Evolutionary conservation across 1,284 basidiomycete genomes (phyloP), one percentile per base, ranked within the genome.

Genomic region (Fomitopsis pinicola): DNA sequence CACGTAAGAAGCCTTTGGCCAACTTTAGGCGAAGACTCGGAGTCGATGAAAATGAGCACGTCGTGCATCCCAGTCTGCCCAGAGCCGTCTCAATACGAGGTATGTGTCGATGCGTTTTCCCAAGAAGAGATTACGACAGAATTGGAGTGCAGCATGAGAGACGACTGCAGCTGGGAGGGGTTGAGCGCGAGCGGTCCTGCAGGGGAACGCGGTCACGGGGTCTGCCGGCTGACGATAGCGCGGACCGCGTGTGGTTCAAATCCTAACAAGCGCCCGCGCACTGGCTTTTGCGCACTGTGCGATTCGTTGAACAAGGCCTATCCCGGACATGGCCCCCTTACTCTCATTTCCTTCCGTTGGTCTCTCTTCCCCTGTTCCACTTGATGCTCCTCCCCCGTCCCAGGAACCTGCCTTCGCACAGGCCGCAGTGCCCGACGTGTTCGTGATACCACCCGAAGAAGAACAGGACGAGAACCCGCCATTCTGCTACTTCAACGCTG

Each of bases 361-460:
- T 17, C 54, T 64, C 28, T 66, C 60, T 3, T 66, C 59, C 3
- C 28, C 56, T 19, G 58, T 35, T 22, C n/a, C 45, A 59, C 66
- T 57, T 59, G 64, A 63, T 59, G 65, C 56, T 46, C 61, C 68
- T 35, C 69, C 69, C 54, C 68, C 68, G 52, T 68, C 62, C 52
- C 68, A 67, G 63, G 65, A 63, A 56, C 67, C 62, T 59, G 63
- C 66, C 63, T 69, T 76, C 42, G 69, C 70, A 44, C 67, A 69
- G 26, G 62, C 67, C 15, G 14, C 30, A 17, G 78, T 87, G 75
- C 88, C 86, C 14, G 80, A 84, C 65, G 85, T 90, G 59, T 85
- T 87, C 66, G 82, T 90, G 38, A 77, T 84, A 45, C 89, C 88
- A 12, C 88, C 88, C 33, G 88, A 86, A 68, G 88, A 90, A 71